Base-by-base conservation (phyloP, 495 filamentous ascomycete genomes). In the Trichoderma gamsii region DNA sequence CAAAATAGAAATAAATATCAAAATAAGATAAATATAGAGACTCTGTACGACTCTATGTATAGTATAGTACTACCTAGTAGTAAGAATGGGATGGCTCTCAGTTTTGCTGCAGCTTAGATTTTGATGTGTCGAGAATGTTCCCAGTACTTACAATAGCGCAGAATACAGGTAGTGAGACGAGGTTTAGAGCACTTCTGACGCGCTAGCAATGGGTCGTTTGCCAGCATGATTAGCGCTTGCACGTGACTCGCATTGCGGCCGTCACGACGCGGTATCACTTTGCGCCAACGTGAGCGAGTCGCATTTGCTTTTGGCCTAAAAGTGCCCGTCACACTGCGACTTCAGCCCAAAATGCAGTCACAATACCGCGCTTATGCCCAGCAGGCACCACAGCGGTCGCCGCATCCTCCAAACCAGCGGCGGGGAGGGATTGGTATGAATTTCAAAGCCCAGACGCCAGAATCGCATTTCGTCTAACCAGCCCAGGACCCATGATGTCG, bases 401-500 rank as follows among this genome's bases (percentile, higher is more conserved):
- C 76, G 72, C 81, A 80, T 72, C 65, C 73, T 72, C 75, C 72
- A 23, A 74, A 77, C 64, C 78, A 76, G 69, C 76, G 80, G 70
- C 79, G 81, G 70, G 77, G 76, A 65, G 77, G 77, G 63, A 83
- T 83, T 74, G 81, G 81, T 83, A 78, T 72, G 79, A 79, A 21
- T 68, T 64, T 49, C 61, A 51, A 32, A 67, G 63, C 46, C 41
- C 67, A 59, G 67, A 63, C 21, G 51, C 44, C 44, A 63, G 27
- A 63, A 18, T 63, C 43, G 18, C 38, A 32, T 51, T 65, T 66
- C 32, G 41, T 59, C 32, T 69, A 41, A 27, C 9, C 67, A 49
- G 44, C 65, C 18, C 73, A 76, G 85, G 84, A 43, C 86, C 86
- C 41, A 87, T 88, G 83, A 82, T 87, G 72, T 81, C 83, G 66